phyloP scores from a whole-genome alignment of 306 rosid genomes.

The Pyrus bretschneideri region DNA sequence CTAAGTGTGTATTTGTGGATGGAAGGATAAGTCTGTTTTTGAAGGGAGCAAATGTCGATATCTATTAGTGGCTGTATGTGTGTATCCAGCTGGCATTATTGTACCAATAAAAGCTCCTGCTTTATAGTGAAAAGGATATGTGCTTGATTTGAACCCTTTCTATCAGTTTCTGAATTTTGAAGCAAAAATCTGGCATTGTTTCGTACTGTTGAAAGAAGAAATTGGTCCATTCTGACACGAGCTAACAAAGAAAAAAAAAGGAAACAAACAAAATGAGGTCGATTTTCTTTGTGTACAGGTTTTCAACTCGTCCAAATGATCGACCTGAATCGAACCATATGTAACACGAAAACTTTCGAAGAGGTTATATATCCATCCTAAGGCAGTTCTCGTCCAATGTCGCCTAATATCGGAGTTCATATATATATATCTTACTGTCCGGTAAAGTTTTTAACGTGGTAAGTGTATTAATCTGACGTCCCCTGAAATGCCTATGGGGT shows the following conservation, averaged over 20 bases:
- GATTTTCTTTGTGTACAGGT: not conserved
- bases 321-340: not conserved
- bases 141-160: not conserved
- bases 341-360: not conserved
- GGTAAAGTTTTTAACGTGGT: not conserved
- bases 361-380: not conserved
- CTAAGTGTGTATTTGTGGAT: not conserved
- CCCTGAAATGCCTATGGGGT: not conserved
- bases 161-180: not conserved
- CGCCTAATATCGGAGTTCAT: not conserved
- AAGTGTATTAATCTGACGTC: not conserved
- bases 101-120: constrained; percentile 5
- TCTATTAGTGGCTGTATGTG: not conserved
- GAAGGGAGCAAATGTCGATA: constrained; percentile 7
- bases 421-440: not conserved
- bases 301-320: not conserved
- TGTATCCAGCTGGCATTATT: constrained; percentile 1
- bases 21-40: not conserved
- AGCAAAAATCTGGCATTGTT: not conserved
- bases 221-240: not conserved
- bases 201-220: not conserved
- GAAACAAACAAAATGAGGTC: not conserved
- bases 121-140: constrained; percentile 1
- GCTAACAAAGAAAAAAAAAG: not conserved
- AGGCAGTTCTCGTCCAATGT: not conserved